A percentile compares a stretch with the other conserved stretches of the same genome.
phyloP scores from a whole-genome alignment of 2,329 filamentous ascomycete genomes.

The Paramyrothecium roridum region DNA sequence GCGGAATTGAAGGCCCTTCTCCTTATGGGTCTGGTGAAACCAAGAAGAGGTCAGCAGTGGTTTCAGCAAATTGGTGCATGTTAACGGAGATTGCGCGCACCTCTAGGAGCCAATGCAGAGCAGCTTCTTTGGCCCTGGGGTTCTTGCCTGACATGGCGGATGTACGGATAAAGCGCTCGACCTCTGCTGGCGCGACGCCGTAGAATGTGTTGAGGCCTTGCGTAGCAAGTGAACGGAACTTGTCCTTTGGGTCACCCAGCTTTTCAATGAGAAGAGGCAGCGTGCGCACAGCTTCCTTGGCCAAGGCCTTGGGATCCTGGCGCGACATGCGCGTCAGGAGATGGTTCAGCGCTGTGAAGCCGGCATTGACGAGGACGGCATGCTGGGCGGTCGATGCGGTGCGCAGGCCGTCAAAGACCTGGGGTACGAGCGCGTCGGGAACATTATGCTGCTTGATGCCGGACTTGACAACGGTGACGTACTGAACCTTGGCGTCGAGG shows the following conservation, averaged over 20 bases:
- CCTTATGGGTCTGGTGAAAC: slow-evolving; percentile 68
- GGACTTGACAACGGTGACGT: slow-evolving; percentile 75
- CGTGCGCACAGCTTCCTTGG: slow-evolving; percentile 67
- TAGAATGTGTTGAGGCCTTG: slow-evolving; percentile 78
- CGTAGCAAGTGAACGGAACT: slow-evolving; percentile 70
- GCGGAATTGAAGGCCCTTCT: slow-evolving; percentile 76
- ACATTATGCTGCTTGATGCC: slow-evolving; percentile 92
- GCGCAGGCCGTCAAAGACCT: slow-evolving; percentile 80
- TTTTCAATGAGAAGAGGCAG: slow-evolving; percentile 77
- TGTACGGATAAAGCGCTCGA: slow-evolving; percentile 78
- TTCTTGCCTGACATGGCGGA: slow-evolving; percentile 77
- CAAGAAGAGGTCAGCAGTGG: not conserved
- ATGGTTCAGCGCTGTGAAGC: slow-evolving; percentile 85
- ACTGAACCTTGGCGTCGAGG: slow-evolving; percentile 67
- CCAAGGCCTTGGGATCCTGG: slow-evolving; percentile 73
- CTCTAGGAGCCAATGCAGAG: slow-evolving; percentile 81
- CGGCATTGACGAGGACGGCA: slow-evolving; percentile 73
- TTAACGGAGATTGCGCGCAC: slow-evolving; percentile 33
- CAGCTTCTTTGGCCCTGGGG: slow-evolving; percentile 77
- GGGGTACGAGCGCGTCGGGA: slow-evolving; percentile 66
- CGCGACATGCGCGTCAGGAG: slow-evolving; percentile 81
- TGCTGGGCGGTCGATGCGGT: slow-evolving; percentile 74
- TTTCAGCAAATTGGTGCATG: not conserved
- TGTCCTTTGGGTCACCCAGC: slow-evolving; percentile 85
- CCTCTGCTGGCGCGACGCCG: slow-evolving; percentile 64